Evolutionary conservation across 2,329 filamentous ascomycete genomes (phyloP).

Genomic region (Colletotrichum sojae): DNA sequence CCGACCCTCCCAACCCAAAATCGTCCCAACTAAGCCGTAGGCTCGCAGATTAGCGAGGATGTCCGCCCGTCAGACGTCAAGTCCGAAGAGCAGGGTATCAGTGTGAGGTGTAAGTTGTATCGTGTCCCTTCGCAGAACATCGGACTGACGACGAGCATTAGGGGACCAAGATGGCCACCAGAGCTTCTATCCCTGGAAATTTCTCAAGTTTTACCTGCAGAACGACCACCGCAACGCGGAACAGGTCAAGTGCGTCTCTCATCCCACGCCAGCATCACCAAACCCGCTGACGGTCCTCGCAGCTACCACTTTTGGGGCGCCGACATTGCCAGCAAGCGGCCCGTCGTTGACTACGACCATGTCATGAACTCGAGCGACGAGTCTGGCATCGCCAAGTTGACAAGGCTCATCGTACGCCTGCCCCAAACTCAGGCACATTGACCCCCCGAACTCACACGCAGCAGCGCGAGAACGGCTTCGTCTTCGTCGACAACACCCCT

Average conservation of each 20-base stretch:
- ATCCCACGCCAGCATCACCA: background rate
- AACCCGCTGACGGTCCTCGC: constrained; percentile 9
- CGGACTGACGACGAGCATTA: constrained; percentile 49
- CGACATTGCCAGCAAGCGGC: constrained; percentile 61
- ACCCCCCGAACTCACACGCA: constrained; percentile 31
- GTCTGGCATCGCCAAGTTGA: constrained; percentile 71
- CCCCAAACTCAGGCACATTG: background rate
- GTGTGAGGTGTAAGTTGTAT: constrained; percentile 50
- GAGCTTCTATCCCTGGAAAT: constrained; percentile 77
- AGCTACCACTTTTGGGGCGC: constrained; percentile 49
- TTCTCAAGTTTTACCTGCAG: constrained; percentile 66
- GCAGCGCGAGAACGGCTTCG: constrained; percentile 80
- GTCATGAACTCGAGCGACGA: constrained; percentile 69
- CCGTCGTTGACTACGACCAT: constrained; percentile 71
- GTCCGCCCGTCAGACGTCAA: constrained; percentile 48
- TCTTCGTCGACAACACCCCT: constrained; percentile 80
- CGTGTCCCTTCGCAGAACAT: no score
- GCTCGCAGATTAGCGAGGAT: constrained; percentile 49
- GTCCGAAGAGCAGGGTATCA: constrained; percentile 48
- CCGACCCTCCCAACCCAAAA: background rate
- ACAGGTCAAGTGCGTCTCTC: constrained; percentile 49
- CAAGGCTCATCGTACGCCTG: constrained; percentile 72
- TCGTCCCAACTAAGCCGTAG: background rate
- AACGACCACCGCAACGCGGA: constrained; percentile 51
- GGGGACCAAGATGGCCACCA: constrained; percentile 78